These are phyloP conservation scores for Geotrichum macrosporum DNA, from an alignment of 1,139 yeast species.

Conservation along the genomic window DNA sequence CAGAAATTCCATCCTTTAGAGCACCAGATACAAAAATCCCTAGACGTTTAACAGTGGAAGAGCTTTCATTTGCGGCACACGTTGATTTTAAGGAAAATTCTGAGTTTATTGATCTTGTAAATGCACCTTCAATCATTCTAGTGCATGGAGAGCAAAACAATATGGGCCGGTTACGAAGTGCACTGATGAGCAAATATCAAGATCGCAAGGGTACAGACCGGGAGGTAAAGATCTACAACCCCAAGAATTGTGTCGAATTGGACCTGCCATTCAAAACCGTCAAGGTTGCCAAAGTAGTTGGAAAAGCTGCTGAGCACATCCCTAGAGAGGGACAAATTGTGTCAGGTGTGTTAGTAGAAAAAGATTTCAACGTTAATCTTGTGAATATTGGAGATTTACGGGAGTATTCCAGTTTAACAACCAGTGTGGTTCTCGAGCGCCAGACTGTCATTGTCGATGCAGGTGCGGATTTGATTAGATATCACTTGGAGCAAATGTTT, in stretches of 20 bases:
- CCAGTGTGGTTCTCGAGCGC: conserved; percentile 78
- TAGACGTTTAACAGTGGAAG: conserved; percentile 84
- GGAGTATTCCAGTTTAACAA: conserved; percentile 81
- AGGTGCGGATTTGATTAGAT: conserved; percentile 69
- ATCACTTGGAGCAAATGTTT: conserved; percentile 96
- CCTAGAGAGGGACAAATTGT: conserved; percentile 46
- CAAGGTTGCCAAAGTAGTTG: conserved; percentile 76
- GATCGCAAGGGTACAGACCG: conserved; percentile 78
- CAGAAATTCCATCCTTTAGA: conserved; percentile 71
- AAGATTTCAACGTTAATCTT: conserved; percentile 80
- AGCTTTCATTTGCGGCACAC: conserved; percentile 97
- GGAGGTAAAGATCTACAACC: conserved; percentile 90
- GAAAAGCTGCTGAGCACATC: conserved; percentile 8
- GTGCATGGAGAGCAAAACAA: conserved; percentile 99
- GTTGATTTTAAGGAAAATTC: conserved; percentile 94
- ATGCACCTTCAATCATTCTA: conserved; percentile 70
- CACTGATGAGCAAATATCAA: conserved; percentile 80
- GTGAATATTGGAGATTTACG: conserved; percentile 81
- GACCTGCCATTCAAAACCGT: conserved; percentile 74
- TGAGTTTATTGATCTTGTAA: conserved; percentile 81
- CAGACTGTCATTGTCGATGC: conserved; percentile 78
- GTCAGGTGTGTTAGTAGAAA: conserved; percentile 87
- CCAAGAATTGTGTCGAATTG: conserved; percentile 82
- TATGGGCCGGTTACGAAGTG: conserved; percentile 95
- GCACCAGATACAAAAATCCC: conserved; percentile 84